Evolutionary conservation across 225 moss, liverwort and hornwort species (phyloP).

Genomic region (Asterella californica): DNA sequence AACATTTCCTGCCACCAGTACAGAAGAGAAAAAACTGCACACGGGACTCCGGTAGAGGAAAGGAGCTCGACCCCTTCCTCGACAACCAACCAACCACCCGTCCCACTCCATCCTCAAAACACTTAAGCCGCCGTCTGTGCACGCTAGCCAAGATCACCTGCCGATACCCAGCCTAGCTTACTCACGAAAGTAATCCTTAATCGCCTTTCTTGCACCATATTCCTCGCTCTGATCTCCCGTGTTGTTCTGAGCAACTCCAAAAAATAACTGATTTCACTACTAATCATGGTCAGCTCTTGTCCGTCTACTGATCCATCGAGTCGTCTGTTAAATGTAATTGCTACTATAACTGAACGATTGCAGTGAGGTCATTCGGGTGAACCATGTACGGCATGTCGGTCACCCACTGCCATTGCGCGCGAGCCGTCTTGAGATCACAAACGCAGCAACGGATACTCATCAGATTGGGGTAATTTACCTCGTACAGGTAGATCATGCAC

Average conservation of each 20-base stretch:
- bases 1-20: background rate
- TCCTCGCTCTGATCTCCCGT: background rate
- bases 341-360: slow-evolving; percentile 32
- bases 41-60: background rate
- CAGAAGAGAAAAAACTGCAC: background rate
- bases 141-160: background rate
- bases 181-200: background rate
- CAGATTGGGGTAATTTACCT: slow-evolving; percentile 38
- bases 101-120: background rate
- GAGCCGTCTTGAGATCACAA: slow-evolving; percentile 30
- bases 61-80: background rate
- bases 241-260: background rate
- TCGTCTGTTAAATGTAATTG: background rate
- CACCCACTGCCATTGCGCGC: slow-evolving; percentile 39
- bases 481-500: slow-evolving; percentile 37
- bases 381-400: slow-evolving; percentile 44
- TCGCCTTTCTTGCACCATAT: background rate
- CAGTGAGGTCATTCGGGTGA: slow-evolving; percentile 38
- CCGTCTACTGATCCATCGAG: slow-evolving; percentile 6
- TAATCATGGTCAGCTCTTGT: slow-evolving; percentile 1
- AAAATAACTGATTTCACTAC: background rate
- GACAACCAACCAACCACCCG: background rate
- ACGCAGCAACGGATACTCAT: slow-evolving; percentile 43
- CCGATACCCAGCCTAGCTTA: slow-evolving; percentile 1
- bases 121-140: background rate